Evolutionary conservation across 495 filamentous ascomycete species (phyloP), one percentile per base, ranked within the genome.

Genomic region (Durotheca rogersii): DNA sequence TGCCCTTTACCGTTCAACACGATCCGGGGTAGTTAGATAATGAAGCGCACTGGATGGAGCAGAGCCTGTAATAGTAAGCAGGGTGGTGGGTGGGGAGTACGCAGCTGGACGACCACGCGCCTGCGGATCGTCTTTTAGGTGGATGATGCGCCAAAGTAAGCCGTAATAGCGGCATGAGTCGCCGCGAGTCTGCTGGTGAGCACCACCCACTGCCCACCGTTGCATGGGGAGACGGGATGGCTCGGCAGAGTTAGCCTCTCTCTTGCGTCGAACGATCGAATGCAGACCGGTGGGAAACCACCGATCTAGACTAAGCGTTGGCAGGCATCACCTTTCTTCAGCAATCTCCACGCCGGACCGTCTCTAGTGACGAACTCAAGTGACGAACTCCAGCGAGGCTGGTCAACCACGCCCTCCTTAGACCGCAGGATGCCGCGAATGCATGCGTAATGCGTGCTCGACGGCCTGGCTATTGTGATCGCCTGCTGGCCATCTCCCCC

Each of bases 11-110:
- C 10, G 25, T 42, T 42, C 25, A 31, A 3, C 11, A 25, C 21
- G 34, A 41, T 50, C 56, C 50, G 56, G 56, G 56, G 56, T 53
- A 59, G n/a, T n/a, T n/a, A n/a, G n/a, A n/a, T n/a, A n/a, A n/a
- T n/a, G n/a, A n/a, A n/a, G n/a, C n/a, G n/a, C n/a, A n/a, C n/a
- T n/a, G n/a, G n/a, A 45, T 50, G 45, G 36, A 39, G 35, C 16
- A 30, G 41, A n/a, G n/a, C n/a, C n/a, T n/a, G 20, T 14, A 25
- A 20, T 30, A 32, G 38, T 41, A 21, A 35, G 41, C 40, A 48
- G 21, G 46, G 21, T 38, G 44, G 38, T 27, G 23, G 23, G 9
- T 27, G 23, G 23, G n/a, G n/a, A n/a, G n/a, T n/a, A n/a, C n/a
- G n/a, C n/a, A n/a, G n/a, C n/a, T n/a, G n/a, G n/a, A n/a, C n/a